Evolutionary conservation across 2,329 filamentous ascomycete genomes (phyloP).

Genomic region (Neofusicoccum kwambonambiense): DNA sequence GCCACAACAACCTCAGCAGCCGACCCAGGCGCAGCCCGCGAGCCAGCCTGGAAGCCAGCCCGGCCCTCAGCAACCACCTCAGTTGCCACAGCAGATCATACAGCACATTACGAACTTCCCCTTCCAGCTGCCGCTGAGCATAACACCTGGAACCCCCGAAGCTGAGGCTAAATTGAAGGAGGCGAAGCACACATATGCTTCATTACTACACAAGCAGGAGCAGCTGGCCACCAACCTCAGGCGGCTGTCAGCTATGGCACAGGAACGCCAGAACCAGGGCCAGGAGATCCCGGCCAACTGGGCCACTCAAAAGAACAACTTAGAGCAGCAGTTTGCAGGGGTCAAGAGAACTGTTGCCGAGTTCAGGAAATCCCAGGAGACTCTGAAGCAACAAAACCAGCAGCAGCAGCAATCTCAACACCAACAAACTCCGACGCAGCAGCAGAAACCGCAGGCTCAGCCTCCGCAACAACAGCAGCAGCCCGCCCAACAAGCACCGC

Average conservation of each 20-base stretch:
- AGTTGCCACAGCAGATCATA: slow-evolving; percentile 34
- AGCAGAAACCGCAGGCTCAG: background rate
- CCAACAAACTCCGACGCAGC: slow-evolving; percentile 22
- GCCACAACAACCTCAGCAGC: slow-evolving; percentile 27
- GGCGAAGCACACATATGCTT: slow-evolving; percentile 34
- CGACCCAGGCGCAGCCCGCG: slow-evolving; percentile 30
- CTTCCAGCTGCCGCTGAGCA: slow-evolving; percentile 31
- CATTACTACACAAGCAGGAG: slow-evolving; percentile 34
- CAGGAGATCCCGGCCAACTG: slow-evolving; percentile 36
- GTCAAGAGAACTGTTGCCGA: slow-evolving; percentile 35
- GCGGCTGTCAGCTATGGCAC: slow-evolving; percentile 29
- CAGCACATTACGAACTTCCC: slow-evolving; percentile 38
- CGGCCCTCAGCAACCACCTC: slow-evolving; percentile 19
- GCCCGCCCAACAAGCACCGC: slow-evolving; percentile 7
- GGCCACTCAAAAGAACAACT: slow-evolving; percentile 26
- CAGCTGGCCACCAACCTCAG: slow-evolving; percentile 28
- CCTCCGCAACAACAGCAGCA: slow-evolving; percentile 20
- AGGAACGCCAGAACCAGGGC: slow-evolving; percentile 31
- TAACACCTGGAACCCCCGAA: slow-evolving; percentile 34
- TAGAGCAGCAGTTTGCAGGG: slow-evolving; percentile 31
- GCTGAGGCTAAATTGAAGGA: slow-evolving; percentile 37
- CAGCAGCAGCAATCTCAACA: slow-evolving; percentile 20
- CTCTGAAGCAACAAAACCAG: slow-evolving; percentile 27
- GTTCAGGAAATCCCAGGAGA: slow-evolving; percentile 34
- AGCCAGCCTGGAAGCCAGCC: slow-evolving; percentile 14